Base-by-base conservation (phyloP, 2,329 filamentous ascomycete genomes). In the Phoma sp. region DNA sequence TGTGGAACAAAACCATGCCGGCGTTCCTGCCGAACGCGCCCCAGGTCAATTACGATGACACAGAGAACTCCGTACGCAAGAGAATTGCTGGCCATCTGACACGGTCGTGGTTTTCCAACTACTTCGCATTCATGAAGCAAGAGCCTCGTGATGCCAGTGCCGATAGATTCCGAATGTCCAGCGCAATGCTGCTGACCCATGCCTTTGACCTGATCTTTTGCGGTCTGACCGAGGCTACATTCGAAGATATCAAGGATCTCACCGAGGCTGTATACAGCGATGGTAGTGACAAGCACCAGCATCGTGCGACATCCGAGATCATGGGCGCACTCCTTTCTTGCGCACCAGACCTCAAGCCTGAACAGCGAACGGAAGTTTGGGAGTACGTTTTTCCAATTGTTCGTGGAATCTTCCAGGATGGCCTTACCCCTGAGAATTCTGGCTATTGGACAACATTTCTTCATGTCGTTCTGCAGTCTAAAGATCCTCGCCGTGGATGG, bases 221-320 rank as follows among this genome's bases (percentile, higher is more conserved):
- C 66, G 91, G 87, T 1, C 78, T 90, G 47, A 92, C 95, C 0
- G 79, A 81, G 11, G 89, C 89, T 23, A 96, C 86, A 0, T 90
- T 97, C 65, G 87, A 93, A 5, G 95, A 99, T 50, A 87, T 99
- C 72, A 89, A 93, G 69, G 88, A 93, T 64, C 81, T 97, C 56
- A 86, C 90, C 4, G 80, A 84, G 54, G 84, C 86, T 2, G 86
- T 96, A 0, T 98, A 91, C 68, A 93, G 88, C 11, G 93, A 99
- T 73, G 95, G 96, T 8, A 95, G 88, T 66, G 95, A 99, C 72
- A 97, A 97, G 76, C 95, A 99, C 73, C 93, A 99, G 72, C 95
- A 99, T 73, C 90, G 95, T 47, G 95, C 95, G 13, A 96, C 95
- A 2, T 86, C 95, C 0, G 95, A 99, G 76, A 97, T 99, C 51